Base-by-base conservation (phyloP, 2,329 filamentous ascomycete genomes). In the Lachnellula subtilissima region DNA sequence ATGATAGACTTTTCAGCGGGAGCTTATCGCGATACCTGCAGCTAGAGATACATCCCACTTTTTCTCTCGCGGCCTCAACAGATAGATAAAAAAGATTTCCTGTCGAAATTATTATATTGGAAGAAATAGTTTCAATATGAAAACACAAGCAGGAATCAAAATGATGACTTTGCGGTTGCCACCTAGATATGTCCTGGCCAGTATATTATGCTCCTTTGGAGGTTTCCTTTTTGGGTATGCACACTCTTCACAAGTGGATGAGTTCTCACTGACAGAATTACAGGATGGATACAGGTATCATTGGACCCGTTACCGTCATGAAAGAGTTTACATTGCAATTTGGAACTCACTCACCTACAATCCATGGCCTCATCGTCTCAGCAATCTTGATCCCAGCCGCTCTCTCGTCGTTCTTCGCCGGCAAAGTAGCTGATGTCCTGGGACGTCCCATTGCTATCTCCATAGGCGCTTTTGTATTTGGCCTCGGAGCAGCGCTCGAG, bases 341-440 rank as follows among this genome's bases (percentile, higher is more conserved):
- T 48, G 81, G 81, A 1, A 62, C 65, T 5, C 72, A 81, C 37
- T 79, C 79, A 0, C 72, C 82, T 1, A 76, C 75, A 0, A 66
- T 84, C 4, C 78, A 80, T 52, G 83, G 83, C 0, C 72, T 85
- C 15, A 77, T 80, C 1, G 81, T 87, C 3, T 85, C 83, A 0
- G 75, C 76, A 2, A 81, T 86, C 53, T 70, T 86, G 49, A 73
- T 86, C 32, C 78, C 82, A 0, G 83, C 80, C 5, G 77, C 77
- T 0, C 65, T 84, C 11, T 78, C 82, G 1, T 82, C 82, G 0
- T 71, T 85, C 37, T 79, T 85, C 55, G 81, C 80, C 0, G 77
- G 84, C 0, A 74, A 79, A 57, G 72, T 85, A 2, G 78, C 74
- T 5, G 78, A 78, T 62, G 72, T 66, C 60, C 74, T 79, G 5